Percentiles rank a stretch among this genome's conserved stretches.
phyloP scores from a whole-genome alignment of 805 yeast genomes.

The Monosporozyma aerobia region DNA sequence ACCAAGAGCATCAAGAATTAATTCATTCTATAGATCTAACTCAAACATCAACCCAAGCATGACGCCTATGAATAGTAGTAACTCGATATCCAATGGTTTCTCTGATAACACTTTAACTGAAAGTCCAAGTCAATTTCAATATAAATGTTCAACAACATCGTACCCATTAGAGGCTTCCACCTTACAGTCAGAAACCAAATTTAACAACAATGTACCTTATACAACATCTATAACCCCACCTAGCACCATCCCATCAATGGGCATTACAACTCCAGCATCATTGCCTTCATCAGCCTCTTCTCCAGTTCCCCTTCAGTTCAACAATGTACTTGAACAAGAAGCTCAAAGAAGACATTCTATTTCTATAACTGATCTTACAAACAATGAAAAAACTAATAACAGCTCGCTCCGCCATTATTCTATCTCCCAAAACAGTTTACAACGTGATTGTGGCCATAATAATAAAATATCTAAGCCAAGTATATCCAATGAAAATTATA shows the following conservation, averaged over 20 bases:
- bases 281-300: not conserved
- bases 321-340: not conserved
- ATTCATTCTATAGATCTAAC: not conserved
- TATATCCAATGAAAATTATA: conserved; percentile 11
- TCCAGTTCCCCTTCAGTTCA: not conserved
- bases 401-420: not conserved
- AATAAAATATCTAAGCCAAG: not conserved
- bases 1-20: not conserved
- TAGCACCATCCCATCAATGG: not conserved
- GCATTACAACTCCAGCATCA: not conserved
- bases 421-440: not conserved
- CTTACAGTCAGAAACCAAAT: not conserved
- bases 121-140: not conserved
- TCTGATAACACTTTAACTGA: not conserved
- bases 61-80: not conserved
- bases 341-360: conserved; percentile 5
- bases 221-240: not conserved
- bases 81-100: not conserved
- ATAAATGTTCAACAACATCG: not conserved
- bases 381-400: not conserved
- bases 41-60: not conserved
- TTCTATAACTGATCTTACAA: not conserved
- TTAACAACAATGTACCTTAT: not conserved
- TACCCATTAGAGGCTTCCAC: not conserved
- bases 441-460: not conserved